These are phyloP conservation scores for Colletotrichum lupini DNA, from an alignment of 2,329 filamentous ascomycete species.

Conservation along the genomic window DNA sequence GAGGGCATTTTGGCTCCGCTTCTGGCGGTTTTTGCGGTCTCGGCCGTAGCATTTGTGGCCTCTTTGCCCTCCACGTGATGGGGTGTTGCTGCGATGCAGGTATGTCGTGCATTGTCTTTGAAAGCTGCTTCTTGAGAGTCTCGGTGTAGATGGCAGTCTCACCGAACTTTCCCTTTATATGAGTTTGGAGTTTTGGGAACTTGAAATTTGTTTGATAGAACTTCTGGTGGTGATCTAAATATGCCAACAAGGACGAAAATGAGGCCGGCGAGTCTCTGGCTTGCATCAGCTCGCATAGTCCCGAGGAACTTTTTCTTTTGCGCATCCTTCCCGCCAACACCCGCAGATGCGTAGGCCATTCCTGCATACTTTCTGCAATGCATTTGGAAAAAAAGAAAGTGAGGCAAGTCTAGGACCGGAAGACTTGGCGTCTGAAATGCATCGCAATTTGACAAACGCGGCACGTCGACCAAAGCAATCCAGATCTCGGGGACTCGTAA, in stretches of 20 bases:
- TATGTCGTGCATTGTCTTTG: constrained; percentile 27
- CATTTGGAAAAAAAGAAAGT: background rate
- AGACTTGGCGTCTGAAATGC: background rate
- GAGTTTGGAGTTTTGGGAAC: background rate
- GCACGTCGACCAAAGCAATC: background rate
- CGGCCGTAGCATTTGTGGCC: background rate
- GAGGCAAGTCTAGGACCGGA: background rate
- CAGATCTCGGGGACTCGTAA: background rate
- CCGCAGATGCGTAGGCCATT: background rate
- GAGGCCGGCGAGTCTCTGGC: background rate
- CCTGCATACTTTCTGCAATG: background rate
- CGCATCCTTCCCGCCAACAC: background rate
- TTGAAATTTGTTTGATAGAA: background rate
- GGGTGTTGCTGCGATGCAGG: constrained; percentile 19
- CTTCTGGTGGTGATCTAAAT: background rate
- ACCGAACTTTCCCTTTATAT: background rate
- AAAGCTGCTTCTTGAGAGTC: background rate
- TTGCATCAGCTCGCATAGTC: background rate
- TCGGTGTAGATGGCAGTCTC: background rate
- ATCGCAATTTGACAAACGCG: background rate
- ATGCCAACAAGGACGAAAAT: background rate
- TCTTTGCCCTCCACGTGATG: constrained; percentile 28
- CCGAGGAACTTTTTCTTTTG: background rate
- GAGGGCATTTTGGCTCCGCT: constrained; percentile 23
- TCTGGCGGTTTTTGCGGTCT: background rate